Conservation (phyloP, 495 filamentous ascomycete species). For the Copromyces sp. region DNA sequence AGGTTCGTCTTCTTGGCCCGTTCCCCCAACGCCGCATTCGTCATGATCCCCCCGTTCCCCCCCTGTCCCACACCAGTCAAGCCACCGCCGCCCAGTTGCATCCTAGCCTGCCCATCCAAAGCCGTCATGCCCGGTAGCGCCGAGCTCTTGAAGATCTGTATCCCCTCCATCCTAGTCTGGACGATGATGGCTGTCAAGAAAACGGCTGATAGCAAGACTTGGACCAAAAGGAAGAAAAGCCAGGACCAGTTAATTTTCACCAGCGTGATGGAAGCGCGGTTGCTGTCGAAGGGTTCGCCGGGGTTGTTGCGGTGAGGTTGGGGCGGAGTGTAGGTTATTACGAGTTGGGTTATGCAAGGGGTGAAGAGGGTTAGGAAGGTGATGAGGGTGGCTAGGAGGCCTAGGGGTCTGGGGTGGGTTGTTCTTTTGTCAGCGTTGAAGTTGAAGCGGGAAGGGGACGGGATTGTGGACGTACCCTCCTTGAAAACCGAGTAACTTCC, state of each 20-base stretch:
- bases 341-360: not conserved
- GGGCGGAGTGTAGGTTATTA: not conserved
- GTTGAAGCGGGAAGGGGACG: too few relatives aligned
- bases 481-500: not conserved
- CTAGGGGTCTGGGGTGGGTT: not conserved
- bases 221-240: not conserved
- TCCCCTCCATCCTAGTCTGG: not conserved
- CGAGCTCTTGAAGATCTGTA: conserved; percentile 3
- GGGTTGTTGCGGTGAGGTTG: conserved; percentile 1
- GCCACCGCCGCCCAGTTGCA: not conserved
- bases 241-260: conserved; percentile 4
- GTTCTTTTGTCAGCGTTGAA: too few relatives aligned
- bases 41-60: not conserved
- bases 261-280: not conserved
- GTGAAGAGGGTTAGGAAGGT: not conserved
- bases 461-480: conserved; percentile 2
- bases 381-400: not conserved
- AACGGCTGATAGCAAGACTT: not conserved
- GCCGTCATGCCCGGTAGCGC: conserved; percentile 4
- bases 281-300: not conserved
- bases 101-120: not conserved
- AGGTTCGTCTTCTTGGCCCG: not conserved
- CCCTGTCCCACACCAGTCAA: not conserved
- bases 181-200: conserved; percentile 3
- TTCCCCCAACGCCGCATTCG: not conserved